phyloP scores from a whole-genome alignment of 2,329 filamentous ascomycete genomes.

The Talaromyces sp. region DNA sequence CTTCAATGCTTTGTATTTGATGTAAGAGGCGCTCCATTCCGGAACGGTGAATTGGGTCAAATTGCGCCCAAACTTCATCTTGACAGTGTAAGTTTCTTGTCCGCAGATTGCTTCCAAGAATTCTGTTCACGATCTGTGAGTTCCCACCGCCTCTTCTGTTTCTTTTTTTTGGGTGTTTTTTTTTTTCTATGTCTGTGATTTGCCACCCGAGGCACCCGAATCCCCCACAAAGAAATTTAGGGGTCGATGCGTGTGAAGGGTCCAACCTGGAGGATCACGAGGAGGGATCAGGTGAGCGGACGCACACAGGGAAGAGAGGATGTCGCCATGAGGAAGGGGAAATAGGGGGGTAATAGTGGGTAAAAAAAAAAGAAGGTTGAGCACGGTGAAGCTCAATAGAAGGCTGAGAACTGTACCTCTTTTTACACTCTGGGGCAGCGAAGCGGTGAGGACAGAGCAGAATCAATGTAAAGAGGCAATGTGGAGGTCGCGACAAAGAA shows the following conservation, averaged over 20 bases:
- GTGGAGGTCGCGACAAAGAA: neutral
- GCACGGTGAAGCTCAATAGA: conserved; percentile 7
- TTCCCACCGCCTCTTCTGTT: neutral
- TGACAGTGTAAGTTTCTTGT: conserved; percentile 17
- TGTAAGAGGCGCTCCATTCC: conserved; percentile 54
- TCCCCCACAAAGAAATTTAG: neutral
- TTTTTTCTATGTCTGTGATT: conserved; percentile 1
- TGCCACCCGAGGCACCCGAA: conserved; percentile 2
- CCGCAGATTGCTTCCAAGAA: too few relatives aligned
- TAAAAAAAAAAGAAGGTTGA: conserved; percentile 4
- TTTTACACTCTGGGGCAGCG: conserved; percentile 5
- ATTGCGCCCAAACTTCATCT: conserved; percentile 56
- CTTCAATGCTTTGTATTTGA: conserved; percentile 68
- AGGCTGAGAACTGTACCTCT: conserved; percentile 19
- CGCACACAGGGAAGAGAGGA: conserved; percentile 19
- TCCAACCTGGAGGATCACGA: conserved; percentile 21
- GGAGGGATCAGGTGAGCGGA: conserved; percentile 27
- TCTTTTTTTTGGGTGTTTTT: neutral
- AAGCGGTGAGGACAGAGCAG: conserved; percentile 9
- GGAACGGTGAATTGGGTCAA: conserved; percentile 53
- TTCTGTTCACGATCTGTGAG: neutral
- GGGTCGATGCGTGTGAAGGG: neutral
- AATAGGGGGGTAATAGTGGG: neutral
- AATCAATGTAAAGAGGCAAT: neutral
- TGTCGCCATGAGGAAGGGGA: conserved; percentile 19